A percentile compares a stretch with the other conserved stretches of the same genome.
Evolutionary conservation across 805 yeast species (phyloP).

Genomic region (Monosporozyma aerobia): DNA sequence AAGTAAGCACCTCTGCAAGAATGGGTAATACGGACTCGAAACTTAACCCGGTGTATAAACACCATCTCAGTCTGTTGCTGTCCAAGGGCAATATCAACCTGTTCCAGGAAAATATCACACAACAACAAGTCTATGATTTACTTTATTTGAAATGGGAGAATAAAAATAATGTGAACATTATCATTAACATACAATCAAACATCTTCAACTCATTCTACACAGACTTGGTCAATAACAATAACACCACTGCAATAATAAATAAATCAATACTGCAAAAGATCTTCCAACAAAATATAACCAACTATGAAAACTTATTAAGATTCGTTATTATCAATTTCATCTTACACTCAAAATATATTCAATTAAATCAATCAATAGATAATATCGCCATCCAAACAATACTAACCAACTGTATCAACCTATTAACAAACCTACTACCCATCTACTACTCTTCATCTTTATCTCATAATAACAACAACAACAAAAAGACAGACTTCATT

Average conservation of each 20-base stretch:
- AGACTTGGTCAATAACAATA: not conserved
- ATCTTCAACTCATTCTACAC: not conserved
- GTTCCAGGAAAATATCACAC: not conserved
- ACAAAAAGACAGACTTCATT: not conserved
- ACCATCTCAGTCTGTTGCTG: conserved; percentile 32
- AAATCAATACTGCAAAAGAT: not conserved
- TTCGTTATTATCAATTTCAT: conserved; percentile 29
- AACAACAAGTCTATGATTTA: not conserved
- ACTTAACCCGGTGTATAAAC: conserved; percentile 39
- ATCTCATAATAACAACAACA: not conserved
- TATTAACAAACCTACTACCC: conserved; percentile 59
- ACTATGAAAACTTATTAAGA: conserved; percentile 33
- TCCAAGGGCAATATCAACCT: not conserved
- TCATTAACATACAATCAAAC: not conserved
- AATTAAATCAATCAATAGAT: not conserved
- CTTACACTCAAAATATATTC: conserved; percentile 18
- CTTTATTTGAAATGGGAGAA: not conserved
- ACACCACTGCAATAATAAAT: not conserved
- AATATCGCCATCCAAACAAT: too few relatives aligned
- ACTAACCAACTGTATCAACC: conserved; percentile 38
- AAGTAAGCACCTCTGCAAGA: not conserved
- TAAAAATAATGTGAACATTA: not conserved
- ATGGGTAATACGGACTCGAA: conserved; percentile 78
- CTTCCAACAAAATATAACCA: not conserved
- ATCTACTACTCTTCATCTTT: conserved; percentile 34